Conservation (phyloP, 1,139 yeast genomes). For the Geotrichum armillariae region DNA sequence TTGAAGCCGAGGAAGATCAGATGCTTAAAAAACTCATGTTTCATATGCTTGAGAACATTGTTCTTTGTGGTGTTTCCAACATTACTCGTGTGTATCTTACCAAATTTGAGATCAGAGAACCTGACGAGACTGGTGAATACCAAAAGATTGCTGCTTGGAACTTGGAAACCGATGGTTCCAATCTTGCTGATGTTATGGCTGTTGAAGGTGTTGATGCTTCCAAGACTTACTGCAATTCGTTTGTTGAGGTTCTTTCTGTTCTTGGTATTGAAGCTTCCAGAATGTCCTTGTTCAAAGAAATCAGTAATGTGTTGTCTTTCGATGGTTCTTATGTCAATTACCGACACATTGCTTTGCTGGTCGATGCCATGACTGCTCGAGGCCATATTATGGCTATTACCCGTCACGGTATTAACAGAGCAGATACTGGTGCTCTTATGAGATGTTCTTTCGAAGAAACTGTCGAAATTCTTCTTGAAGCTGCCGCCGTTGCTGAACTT, state of each 20-base stretch:
- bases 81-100: conserved; percentile 88
- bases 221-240: conserved; percentile 92
- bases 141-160: conserved; percentile 95
- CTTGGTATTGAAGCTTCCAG: conserved; percentile 99
- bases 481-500: conserved; percentile 96
- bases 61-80: conserved; percentile 94
- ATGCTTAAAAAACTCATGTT: conserved; percentile 93
- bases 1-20: conserved; percentile 96
- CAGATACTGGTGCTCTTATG: conserved; percentile 98
- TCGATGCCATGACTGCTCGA: conserved; percentile 98
- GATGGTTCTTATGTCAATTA: conserved; percentile 99
- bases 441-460: conserved; percentile 99
- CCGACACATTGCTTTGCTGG: conserved; percentile 96
- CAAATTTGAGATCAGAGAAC: conserved; percentile 81
- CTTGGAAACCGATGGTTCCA: conserved; percentile 97
- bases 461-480: conserved; percentile 94
- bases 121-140: conserved; percentile 84
- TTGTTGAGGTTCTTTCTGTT: conserved; percentile 92
- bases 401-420: conserved; percentile 98
- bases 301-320: conserved; percentile 94
- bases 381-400: conserved; percentile 99
- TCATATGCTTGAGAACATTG: conserved; percentile 93
- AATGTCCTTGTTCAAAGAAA: conserved; percentile 88
- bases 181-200: conserved; percentile 91
- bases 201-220: conserved; percentile 92